Conservation (phyloP, 352 stramenopile species). For the Pythium scleroteichum region DNA sequence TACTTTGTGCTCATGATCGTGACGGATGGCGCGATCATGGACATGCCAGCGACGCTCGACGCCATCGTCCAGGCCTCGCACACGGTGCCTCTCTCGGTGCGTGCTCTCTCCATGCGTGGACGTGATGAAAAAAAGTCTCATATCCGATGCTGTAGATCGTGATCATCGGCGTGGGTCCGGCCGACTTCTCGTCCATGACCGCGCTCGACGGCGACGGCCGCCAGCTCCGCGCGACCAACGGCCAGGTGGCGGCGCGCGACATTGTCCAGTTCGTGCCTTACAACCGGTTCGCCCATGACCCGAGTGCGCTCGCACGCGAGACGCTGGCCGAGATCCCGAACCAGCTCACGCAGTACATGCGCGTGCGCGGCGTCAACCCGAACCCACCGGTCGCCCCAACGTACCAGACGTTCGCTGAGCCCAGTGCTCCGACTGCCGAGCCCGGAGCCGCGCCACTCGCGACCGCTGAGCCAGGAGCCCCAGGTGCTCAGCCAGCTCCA, state of each 20-base stretch:
- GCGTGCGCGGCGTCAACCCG: constrained; percentile 52
- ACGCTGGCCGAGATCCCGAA: constrained; percentile 70
- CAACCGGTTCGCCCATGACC: constrained; percentile 47
- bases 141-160: constrained; percentile 62
- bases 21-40: constrained; percentile 88
- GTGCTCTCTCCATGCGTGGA: too few relatives aligned
- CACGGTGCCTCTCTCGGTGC: constrained; percentile 48
- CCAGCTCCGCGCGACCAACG: constrained; percentile 44
- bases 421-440: constrained; percentile 11
- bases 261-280: constrained; percentile 75
- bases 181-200: constrained; percentile 73
- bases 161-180: constrained; percentile 72
- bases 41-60: constrained; percentile 74
- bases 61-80: constrained; percentile 60
- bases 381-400: constrained; percentile 49
- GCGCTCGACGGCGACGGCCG: constrained; percentile 60
- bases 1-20: constrained; percentile 89
- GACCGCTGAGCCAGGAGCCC: constrained; percentile 18
- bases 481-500: constrained; percentile 18
- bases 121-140: too few relatives aligned
- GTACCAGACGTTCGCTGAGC: constrained; percentile 48
- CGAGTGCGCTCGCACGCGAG: constrained; percentile 46
- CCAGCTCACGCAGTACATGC: constrained; percentile 82
- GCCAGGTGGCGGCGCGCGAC: constrained; percentile 45
- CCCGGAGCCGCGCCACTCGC: constrained; percentile 5